phyloP scores from a whole-genome alignment of 257 asterid species.

The Solanum megistacrolobum region DNA sequence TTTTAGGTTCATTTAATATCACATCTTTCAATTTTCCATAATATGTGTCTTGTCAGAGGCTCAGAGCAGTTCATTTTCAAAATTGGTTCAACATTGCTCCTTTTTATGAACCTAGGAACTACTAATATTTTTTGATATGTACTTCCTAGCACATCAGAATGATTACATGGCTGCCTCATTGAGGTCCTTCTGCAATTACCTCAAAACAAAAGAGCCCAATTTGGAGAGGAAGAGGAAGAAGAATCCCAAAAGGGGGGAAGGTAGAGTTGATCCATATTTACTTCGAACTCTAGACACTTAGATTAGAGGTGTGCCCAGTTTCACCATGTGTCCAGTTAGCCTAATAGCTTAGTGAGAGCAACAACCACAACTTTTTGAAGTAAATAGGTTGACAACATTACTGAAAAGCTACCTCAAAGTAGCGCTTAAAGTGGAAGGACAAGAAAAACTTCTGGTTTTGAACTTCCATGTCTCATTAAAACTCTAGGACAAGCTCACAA shows the following conservation, averaged over 20 bases:
- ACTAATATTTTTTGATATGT: not conserved
- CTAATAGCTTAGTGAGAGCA: not conserved
- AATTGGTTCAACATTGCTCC: not conserved
- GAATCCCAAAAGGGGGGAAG: constrained; percentile 39
- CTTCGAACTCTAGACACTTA: constrained; percentile 33
- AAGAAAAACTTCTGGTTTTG: not conserved
- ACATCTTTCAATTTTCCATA: not conserved
- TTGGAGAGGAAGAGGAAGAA: constrained; percentile 48
- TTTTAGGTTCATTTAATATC: not conserved
- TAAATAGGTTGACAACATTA: not conserved
- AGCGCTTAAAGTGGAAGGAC: not conserved
- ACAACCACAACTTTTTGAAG: not conserved
- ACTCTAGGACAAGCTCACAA: not conserved
- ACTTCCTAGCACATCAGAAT: constrained; percentile 68
- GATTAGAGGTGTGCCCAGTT: not conserved
- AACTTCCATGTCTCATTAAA: not conserved
- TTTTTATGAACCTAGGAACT: not conserved
- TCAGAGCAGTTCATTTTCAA: not conserved
- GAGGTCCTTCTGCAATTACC: constrained; percentile 52
- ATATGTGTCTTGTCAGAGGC: not conserved
- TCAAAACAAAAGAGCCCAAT: constrained; percentile 68
- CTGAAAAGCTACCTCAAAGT: not conserved
- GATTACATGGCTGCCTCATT: constrained; percentile 52
- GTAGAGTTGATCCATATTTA: constrained; percentile 25
- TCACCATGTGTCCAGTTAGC: not conserved